Percentiles rank a stretch among this genome's conserved stretches.
phyloP scores from a whole-genome alignment of 2,329 filamentous ascomycete genomes.

The Cryphonectria parasitica region DNA sequence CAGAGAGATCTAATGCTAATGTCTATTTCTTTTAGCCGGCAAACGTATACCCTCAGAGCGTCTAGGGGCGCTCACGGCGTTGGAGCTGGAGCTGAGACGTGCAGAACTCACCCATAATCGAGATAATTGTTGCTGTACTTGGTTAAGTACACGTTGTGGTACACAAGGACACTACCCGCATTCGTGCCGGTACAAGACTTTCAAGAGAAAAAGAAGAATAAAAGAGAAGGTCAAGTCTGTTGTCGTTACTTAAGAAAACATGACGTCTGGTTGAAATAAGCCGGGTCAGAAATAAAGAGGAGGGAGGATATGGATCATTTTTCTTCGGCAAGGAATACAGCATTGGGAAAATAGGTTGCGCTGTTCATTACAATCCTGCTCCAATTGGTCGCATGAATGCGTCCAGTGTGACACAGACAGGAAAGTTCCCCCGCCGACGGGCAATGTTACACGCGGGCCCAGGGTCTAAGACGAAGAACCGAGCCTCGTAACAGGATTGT shows the following conservation, averaged over 20 bases:
- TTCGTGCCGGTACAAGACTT: neutral
- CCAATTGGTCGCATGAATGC: conserved; percentile 18
- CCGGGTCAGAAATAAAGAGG: conserved; percentile 11
- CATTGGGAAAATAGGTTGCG: conserved; percentile 7
- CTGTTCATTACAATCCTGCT: neutral
- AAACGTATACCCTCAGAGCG: conserved; percentile 30
- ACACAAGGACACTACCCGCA: neutral
- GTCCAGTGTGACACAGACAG: neutral
- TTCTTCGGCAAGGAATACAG: neutral
- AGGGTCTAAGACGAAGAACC: neutral
- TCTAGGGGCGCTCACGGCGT: conserved; percentile 16
- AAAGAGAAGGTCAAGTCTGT: conserved; percentile 14
- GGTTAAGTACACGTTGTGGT: neutral
- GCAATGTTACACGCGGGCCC: neutral
- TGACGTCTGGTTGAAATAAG: conserved; percentile 8
- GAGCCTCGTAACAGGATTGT: neutral
- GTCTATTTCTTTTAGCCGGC: conserved; percentile 18
- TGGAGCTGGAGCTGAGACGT: conserved; percentile 11
- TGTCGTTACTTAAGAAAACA: neutral
- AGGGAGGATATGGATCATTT: conserved; percentile 5
- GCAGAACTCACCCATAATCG: neutral
- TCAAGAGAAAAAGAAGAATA: neutral
- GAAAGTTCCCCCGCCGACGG: neutral
- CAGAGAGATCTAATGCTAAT: neutral
- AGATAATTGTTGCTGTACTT: neutral